Percentiles rank a stretch among this genome's conserved stretches.
phyloP scores from a whole-genome alignment of 2,329 filamentous ascomycete species.

The Claviceps citrina region DNA sequence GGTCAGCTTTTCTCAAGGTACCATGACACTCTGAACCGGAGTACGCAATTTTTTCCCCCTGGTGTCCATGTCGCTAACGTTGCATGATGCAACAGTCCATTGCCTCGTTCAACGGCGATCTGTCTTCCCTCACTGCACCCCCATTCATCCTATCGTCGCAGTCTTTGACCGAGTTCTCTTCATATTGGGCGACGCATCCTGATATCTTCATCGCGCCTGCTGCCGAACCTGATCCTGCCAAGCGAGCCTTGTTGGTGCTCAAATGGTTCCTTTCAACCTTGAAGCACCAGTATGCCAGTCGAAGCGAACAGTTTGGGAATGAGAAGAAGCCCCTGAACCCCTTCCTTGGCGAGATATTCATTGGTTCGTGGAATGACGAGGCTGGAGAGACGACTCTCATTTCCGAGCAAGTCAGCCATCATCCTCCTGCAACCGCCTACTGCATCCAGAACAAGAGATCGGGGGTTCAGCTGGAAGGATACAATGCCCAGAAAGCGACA shows the following conservation, averaged over 20 bases:
- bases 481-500: slow-evolving; percentile 91
- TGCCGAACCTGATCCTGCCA: slow-evolving; percentile 61
- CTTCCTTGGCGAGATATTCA: slow-evolving; percentile 85
- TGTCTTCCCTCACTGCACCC: slow-evolving; percentile 65
- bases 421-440: slow-evolving; percentile 90
- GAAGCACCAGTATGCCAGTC: slow-evolving; percentile 65
- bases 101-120: slow-evolving; percentile 67
- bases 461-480: slow-evolving; percentile 66
- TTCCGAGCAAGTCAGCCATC: slow-evolving; percentile 89
- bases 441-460: slow-evolving; percentile 76
- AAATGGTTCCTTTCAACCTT: slow-evolving; percentile 93
- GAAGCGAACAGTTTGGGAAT: slow-evolving; percentile 66
- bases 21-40: background rate
- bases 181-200: slow-evolving; percentile 72
- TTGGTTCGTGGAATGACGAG: slow-evolving; percentile 77
- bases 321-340: slow-evolving; percentile 98
- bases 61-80: background rate
- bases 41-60: background rate
- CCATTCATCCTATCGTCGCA: slow-evolving; percentile 70
- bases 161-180: slow-evolving; percentile 65
- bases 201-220: slow-evolving; percentile 68
- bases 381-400: slow-evolving; percentile 71
- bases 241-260: slow-evolving; percentile 72
- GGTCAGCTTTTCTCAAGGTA: slow-evolving; percentile 39
- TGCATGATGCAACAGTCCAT: slow-evolving; percentile 39